phyloP scores from a whole-genome alignment of 768 basidiomycete species.

The Phylloporus sp. region DNA sequence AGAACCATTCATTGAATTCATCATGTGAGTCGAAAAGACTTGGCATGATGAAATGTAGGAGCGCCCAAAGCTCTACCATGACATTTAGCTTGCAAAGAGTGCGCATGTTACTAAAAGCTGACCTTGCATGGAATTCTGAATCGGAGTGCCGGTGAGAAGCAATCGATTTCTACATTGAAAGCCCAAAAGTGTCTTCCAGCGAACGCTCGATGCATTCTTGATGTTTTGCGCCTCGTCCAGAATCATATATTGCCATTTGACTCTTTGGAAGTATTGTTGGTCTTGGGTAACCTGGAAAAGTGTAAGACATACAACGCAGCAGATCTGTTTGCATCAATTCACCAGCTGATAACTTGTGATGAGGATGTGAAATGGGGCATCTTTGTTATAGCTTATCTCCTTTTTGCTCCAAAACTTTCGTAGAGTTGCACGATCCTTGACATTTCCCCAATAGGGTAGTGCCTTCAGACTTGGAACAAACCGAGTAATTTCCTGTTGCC shows the following conservation, averaged over 20 bases:
- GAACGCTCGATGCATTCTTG: constrained; percentile 92
- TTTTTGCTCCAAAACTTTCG: constrained; percentile 99
- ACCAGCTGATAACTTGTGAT: constrained; percentile 97
- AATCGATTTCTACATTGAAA: constrained; percentile 95
- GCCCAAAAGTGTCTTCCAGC: constrained; percentile 95
- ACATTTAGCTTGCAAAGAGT: constrained; percentile 1
- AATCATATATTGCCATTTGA: constrained; percentile 99
- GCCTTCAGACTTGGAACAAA: constrained; percentile 94
- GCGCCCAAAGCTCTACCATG: constrained; percentile 85
- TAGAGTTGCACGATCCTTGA: constrained; percentile 90
- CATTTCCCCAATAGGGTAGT: constrained; percentile 96
- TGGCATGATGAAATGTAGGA: constrained; percentile 99
- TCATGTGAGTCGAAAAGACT: constrained; percentile 98
- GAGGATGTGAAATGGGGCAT: constrained; percentile 93
- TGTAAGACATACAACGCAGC: constrained; percentile 1
- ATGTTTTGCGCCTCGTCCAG: constrained; percentile 99
- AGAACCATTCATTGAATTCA: constrained; percentile 99
- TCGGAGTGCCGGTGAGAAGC: constrained; percentile 93
- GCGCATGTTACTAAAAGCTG: constrained; percentile 14
- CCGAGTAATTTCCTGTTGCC: constrained; percentile 97
- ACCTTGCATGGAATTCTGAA: constrained; percentile 99
- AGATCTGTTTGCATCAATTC: constrained; percentile 21
- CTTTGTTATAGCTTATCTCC: constrained; percentile 90
- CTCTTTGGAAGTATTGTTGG: constrained; percentile 94
- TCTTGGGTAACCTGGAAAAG: constrained; percentile 78